A percentile compares a stretch with the other conserved stretches of the same genome.
Conservation (phyloP, 805 yeast species). For the Starmerella vitae region DNA sequence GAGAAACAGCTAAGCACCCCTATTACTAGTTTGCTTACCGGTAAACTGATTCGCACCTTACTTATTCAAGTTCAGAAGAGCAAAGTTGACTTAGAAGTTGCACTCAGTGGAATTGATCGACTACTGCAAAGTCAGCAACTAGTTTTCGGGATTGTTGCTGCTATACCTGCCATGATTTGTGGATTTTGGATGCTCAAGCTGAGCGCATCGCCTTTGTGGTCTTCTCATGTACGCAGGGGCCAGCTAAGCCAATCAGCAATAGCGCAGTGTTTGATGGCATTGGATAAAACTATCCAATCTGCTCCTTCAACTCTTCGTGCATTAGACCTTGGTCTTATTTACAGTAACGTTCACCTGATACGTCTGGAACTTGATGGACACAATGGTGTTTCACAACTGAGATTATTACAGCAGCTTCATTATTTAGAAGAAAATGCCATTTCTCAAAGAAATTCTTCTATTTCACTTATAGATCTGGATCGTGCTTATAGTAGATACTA, state of each 20-base stretch:
- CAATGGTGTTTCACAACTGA: constrained; percentile 2
- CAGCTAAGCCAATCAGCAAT: constrained; percentile 2
- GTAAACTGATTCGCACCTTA: constrained; percentile 61
- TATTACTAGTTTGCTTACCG: constrained; percentile 45
- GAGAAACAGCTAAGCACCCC: constrained; percentile 66
- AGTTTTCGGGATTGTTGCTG: constrained; percentile 84
- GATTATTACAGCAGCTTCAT: constrained; percentile 6
- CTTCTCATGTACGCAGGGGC: background rate
- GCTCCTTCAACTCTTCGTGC: constrained; percentile 4
- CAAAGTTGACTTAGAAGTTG: constrained; percentile 87
- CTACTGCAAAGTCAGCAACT: constrained; percentile 80
- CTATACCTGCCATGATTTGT: constrained; percentile 51
- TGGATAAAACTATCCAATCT: constrained; percentile 15
- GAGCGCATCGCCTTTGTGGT: background rate
- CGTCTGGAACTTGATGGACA: background rate
- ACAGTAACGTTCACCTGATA: constrained; percentile 11
- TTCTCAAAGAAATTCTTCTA: constrained; percentile 3
- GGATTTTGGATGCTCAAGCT: constrained; percentile 7
- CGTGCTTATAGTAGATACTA: constrained; percentile 11
- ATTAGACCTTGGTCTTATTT: constrained; percentile 15
- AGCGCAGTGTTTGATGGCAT: constrained; percentile 6
- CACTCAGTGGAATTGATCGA: constrained; percentile 81
- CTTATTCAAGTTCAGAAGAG: constrained; percentile 91
- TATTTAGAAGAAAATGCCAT: constrained; percentile 6
- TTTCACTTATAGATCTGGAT: constrained; percentile 9